Base-by-base conservation (phyloP, 1,139 yeast genomes). In the Pichia sp. region DNA sequence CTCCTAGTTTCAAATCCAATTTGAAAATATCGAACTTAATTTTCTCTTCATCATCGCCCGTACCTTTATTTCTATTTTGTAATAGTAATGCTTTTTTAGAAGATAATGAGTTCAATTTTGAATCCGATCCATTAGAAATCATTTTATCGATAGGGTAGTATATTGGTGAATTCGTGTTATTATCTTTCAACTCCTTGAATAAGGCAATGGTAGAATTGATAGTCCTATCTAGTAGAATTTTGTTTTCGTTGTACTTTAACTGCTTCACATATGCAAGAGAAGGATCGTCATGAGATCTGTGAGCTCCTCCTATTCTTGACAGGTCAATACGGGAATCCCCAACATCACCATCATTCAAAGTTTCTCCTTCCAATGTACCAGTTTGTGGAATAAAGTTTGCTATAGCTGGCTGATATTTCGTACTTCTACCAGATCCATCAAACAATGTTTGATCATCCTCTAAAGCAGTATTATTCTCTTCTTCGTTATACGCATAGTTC, bases 161-260 rank as follows among this genome's bases (percentile, higher is more conserved):
- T 4, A 83, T 71, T 1, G 88, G 86, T 45, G 85, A 63, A 30
- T 64, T 63, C 35, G 62, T 64, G 53, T 82, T 82, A 50, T 79
- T 83, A 4, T 58, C 60, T 34, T 71, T 69, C 24, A 84, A 62
- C 25, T 79, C 80, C 24, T 63, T 60, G 39, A 84, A 61, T 43
- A 82, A 60, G 28, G 69, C 71, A 22, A 71, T 62, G 1, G 83
- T 76, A 28, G 74, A 68, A 44, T 74, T 67, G 44, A 85, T 81
- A 15, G 81, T 69, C 40, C 82, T 63, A 44, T 79, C 84, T 44
- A 85, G 64, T 0, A 80, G 69, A 3, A 75, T 63, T 42, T 79
- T 71, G 61, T 78, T 78, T 48, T 79, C 77, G 54, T 83, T 83
- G 59, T 82, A 85, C 44, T 76, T 81, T 23, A 78, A 59, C 53